Base-by-base conservation (phyloP, 768 basidiomycete species). In the Tephrocybe rancida region DNA sequence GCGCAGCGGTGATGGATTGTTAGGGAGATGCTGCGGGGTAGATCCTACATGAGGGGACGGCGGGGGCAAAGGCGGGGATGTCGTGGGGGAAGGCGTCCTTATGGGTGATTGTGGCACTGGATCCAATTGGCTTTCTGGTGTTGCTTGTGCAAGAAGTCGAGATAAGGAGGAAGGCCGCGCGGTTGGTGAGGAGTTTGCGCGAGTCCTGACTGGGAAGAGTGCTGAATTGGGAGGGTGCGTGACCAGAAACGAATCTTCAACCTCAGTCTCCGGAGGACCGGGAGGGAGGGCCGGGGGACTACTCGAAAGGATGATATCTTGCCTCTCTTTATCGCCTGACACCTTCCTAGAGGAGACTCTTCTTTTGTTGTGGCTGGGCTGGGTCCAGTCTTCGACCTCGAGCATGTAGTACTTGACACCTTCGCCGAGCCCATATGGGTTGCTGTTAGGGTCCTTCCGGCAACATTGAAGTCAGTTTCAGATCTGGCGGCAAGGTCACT, bases 361-460 rank as follows among this genome's bases (percentile, higher is more conserved):
- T 42, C 86, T 82, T 67, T 87, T 88, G 52, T 82, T 82, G 32
- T 81, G 80, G 44, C 76, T 80, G 1, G 87, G 84, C 61, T 92
- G 88, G 1, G 89, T 92, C 92, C 93, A 96, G 61, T 92, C 90
- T 66, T 96, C 93, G 19, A 95, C 93, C 70, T 95, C 90, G 18
- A 95, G 82, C 85, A 93, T 88, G 68, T 92, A 95, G 61, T 91
- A 95, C 71, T 95, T 95, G 54, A 92, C 86, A 25, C 94, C 93
- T 57, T 92, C 87, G 1, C 88, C 86, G 7, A 96, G 80, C 0
- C 87, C 86, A 67, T 92, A 95, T n/a, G 93, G 93, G 69, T 95
- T 95, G 48, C 86, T 92, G 16, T 73, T 78, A 27, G 90, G 84
- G 64, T 92, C 88, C 92, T 95, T 39, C 24, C 14, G 2, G 37